These are phyloP conservation scores for Alternaria angustiovoidea DNA, from an alignment of 2,329 filamentous ascomycete species.

Conservation along the genomic window DNA sequence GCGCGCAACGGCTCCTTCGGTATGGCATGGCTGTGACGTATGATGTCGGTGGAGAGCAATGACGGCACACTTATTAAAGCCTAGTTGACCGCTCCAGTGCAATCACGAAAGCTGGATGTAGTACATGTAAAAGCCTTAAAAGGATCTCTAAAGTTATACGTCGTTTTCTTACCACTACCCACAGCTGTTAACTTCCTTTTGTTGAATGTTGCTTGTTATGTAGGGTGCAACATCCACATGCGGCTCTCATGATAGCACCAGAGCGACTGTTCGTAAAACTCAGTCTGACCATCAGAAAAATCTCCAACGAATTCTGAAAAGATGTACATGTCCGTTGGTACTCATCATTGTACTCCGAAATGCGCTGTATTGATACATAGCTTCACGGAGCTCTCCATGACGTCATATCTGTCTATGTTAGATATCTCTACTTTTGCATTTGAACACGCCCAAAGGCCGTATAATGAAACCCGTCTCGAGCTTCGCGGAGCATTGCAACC, in stretches of 20 bases:
- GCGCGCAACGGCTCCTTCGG: conserved; percentile 12
- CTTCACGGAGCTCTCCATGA: background rate
- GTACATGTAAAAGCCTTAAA: too few relatives aligned
- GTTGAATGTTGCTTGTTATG: too few relatives aligned
- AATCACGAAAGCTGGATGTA: too few relatives aligned
- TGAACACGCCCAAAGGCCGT: background rate
- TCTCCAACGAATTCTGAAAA: background rate
- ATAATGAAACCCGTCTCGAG: too few relatives aligned
- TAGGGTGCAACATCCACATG: too few relatives aligned
- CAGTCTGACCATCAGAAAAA: background rate
- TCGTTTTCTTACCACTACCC: too few relatives aligned
- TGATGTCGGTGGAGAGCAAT: conserved; percentile 24
- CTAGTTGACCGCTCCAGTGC: background rate
- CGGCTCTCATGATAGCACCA: too few relatives aligned
- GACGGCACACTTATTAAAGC: conserved; percentile 11
- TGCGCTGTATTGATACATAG: background rate
- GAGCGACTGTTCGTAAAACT: background rate
- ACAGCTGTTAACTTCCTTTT: too few relatives aligned
- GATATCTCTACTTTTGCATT: background rate
- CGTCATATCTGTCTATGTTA: background rate
- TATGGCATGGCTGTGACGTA: conserved; percentile 36
- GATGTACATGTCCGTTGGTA: background rate
- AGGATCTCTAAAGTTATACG: too few relatives aligned
- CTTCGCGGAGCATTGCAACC: background rate
- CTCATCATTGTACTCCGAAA: background rate